Evolutionary conservation across 1,139 yeast genomes (phyloP), one percentile per base, ranked within the genome.

Genomic region (Zygotorulaspora mrakii): DNA sequence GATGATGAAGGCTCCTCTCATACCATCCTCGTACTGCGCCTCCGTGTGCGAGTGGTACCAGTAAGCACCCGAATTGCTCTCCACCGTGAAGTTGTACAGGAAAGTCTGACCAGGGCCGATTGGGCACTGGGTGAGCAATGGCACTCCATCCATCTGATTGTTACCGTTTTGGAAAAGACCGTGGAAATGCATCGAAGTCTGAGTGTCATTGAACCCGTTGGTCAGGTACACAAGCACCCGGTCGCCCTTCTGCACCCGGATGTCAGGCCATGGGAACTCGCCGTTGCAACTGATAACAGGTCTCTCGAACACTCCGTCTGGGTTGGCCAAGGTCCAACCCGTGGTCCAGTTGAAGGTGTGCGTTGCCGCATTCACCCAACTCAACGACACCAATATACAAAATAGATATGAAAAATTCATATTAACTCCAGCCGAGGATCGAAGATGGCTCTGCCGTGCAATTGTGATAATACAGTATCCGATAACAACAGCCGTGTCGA

Each of bases 21-120:
- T 74, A 48, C 97, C 97, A 62, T 89, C 96, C 55, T 91, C 85
- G 58, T 88, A 89, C 61, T 88, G 95, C 45, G 85, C 82, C 9
- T 76, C 73, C 18, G 85, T 76, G 65, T 89, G 97, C 10, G 96
- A 83, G 64, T 89, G 97, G 69, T 89, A 89, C 97, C 97, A 89
- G 70, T 74, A 89, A 3, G 95, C 76, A 48, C 97, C 97, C 33
- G 72, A 75, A 62, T 89, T 96, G 60, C 80, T 77, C 9, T 71
- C 71, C 32, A 87, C 87, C 8, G 95, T 82, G 64, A 89, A 89
- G 68, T 89, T 86, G 70, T 80, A 77, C 40, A 76, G 60, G 64
- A 82, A 74, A 9, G 82, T 74, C 43, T 70, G 72, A 18, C 86
- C 86, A 1, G 94, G 84, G 9, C 83, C 77, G 44, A 86, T 79